These are phyloP conservation scores for Botrytis medusae DNA, from an alignment of 2,329 filamentous ascomycete species.

Conservation along the genomic window DNA sequence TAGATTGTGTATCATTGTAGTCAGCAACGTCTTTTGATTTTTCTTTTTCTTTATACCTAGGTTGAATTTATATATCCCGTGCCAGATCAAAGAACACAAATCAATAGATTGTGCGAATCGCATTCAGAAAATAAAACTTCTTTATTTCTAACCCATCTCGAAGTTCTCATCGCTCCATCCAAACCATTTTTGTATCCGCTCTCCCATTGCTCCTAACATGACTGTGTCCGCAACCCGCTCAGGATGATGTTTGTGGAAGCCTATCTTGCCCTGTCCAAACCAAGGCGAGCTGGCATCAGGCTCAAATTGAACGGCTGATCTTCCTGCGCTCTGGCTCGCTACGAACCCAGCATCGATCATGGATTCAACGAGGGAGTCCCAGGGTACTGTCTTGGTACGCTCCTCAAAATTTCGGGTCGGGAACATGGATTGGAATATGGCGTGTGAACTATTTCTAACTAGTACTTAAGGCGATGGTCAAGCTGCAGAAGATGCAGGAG, in stretches of 20 bases:
- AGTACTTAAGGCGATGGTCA: not conserved
- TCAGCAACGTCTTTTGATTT: not conserved
- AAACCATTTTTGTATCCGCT: conserved; percentile 27
- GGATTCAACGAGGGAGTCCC: not conserved
- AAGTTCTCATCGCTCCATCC: conserved; percentile 19
- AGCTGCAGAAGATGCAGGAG: not conserved
- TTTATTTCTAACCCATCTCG: not conserved
- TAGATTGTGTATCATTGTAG: not conserved
- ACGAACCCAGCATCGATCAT: not conserved
- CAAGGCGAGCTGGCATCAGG: conserved; percentile 13
- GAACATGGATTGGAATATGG: not conserved
- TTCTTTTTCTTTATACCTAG: fast-evolving
- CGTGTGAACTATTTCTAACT: not conserved
- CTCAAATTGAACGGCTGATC: conserved; percentile 5
- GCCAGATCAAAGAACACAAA: fast-evolving
- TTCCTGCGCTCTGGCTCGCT: too few species aligned
- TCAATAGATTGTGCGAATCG: not conserved
- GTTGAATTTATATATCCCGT: not conserved
- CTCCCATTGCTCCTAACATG: conserved; percentile 14
- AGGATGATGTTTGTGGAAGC: conserved; percentile 25
- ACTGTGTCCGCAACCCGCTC: conserved; percentile 17
- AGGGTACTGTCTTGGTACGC: not conserved
- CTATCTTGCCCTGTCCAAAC: conserved; percentile 21
- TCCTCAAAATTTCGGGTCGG: not conserved
- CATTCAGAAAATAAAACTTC: not conserved